Evolutionary conservation across 805 yeast genomes (phyloP).

Genomic region (Nematodospora valgi): DNA sequence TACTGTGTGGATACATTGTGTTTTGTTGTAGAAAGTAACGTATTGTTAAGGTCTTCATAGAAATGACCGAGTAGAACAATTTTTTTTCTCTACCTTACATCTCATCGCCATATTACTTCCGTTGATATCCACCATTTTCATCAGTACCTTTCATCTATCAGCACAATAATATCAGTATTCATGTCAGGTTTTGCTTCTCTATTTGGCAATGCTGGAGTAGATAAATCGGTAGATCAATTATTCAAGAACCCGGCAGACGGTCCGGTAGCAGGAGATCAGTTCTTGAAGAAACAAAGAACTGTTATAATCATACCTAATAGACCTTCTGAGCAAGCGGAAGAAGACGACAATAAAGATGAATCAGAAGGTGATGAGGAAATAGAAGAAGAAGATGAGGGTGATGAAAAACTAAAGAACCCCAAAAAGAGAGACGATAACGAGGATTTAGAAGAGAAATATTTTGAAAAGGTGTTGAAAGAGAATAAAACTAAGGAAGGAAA

Average conservation of each 20-base stretch:
- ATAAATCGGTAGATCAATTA: slow-evolving; percentile 26
- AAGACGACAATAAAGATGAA: slow-evolving; percentile 17
- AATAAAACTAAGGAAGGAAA: slow-evolving; percentile 17
- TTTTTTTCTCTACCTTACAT: slow-evolving; percentile 1
- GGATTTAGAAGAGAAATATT: slow-evolving; percentile 55
- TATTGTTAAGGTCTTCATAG: too few relatives aligned
- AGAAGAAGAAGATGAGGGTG: slow-evolving; percentile 15
- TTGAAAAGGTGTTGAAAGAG: slow-evolving; percentile 44
- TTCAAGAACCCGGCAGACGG: slow-evolving; percentile 35
- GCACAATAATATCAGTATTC: too few relatives aligned
- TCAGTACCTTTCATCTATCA: too few relatives aligned
- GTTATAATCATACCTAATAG: slow-evolving; percentile 14
- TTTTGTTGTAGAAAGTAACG: too few relatives aligned
- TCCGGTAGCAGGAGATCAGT: slow-evolving; percentile 42
- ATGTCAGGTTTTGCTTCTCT: slow-evolving; percentile 12
- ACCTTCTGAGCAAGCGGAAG: slow-evolving; percentile 12
- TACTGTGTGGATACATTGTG: too few relatives aligned
- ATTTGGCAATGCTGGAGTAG: slow-evolving; percentile 26
- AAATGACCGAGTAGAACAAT: neutral
- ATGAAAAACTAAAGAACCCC: slow-evolving; percentile 10
- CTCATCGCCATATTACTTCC: neutral
- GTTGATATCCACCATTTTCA: neutral
- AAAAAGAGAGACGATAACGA: slow-evolving; percentile 35
- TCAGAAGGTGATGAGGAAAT: slow-evolving; percentile 19
- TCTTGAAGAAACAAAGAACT: slow-evolving; percentile 18